A percentile compares a stretch with the other conserved stretches of the same genome.
These are phyloP conservation scores for Phallus indusiatus DNA, from an alignment of 768 basidiomycete genomes.

Conservation along the genomic window DNA sequence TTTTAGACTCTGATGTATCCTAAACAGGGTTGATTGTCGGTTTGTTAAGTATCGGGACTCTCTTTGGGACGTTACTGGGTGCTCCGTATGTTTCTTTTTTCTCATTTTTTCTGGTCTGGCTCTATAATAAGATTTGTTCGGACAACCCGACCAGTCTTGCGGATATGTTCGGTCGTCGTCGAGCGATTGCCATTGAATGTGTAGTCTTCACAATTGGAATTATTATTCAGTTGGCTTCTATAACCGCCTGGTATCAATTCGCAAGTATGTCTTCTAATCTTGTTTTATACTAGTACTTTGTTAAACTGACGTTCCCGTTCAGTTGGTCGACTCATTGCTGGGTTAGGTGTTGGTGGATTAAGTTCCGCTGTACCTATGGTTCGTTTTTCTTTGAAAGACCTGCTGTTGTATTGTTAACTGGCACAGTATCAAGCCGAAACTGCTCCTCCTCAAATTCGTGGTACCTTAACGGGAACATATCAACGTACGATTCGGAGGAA, in stretches of 20 bases:
- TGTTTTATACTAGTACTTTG: background rate
- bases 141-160: no score
- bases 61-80: conserved; percentile 53
- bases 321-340: conserved; percentile 55
- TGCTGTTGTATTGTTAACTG: no score
- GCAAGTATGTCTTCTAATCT: conserved; percentile 15
- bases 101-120: background rate
- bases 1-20: conserved; percentile 1
- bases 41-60: conserved; percentile 62
- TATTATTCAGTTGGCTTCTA: conserved; percentile 45
- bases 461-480: conserved; percentile 41
- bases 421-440: conserved; percentile 65
- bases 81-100: conserved; percentile 37
- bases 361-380: conserved; percentile 62
- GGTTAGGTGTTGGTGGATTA: conserved; percentile 59
- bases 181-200: conserved; percentile 58
- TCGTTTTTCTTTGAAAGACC: no score
- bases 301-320: conserved; percentile 13
- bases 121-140: no score
- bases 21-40: conserved; percentile 56
- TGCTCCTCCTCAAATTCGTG: conserved; percentile 62
- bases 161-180: conserved; percentile 54
- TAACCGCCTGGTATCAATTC: conserved; percentile 53
- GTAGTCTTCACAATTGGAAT: conserved; percentile 49
- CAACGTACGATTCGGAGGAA: background rate